Base-by-base conservation (phyloP, 768 basidiomycete species). In the Mycena alexandri region DNA sequence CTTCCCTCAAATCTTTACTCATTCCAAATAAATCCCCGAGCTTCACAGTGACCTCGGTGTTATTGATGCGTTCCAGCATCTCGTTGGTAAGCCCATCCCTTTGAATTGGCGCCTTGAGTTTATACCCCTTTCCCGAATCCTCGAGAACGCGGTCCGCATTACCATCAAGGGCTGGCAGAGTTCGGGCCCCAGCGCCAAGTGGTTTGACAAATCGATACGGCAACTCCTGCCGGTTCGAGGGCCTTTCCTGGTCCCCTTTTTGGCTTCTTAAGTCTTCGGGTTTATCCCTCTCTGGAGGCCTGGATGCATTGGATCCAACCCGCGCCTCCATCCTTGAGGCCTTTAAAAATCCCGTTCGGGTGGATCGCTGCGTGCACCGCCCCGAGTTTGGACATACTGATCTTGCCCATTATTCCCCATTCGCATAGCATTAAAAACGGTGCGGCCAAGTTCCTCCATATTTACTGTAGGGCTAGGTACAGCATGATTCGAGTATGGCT, bases 291-390 rank as follows among this genome's bases (percentile, higher is more conserved):
- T 56, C 55, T 13, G 10, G 55, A 56, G 55, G 55, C 55, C 17
- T 56, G 2, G 38, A 56, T 5, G 9, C 13, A 17, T 3, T 25
- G 25, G 13, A 24, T 8, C 17, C 17, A 2, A 41, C 17, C 55
- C 41, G 21, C 22, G 41, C 55, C 55, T 56, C 55, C 16, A 19
- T 56, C 55, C 55, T 43, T 1, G 55, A 12, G 55, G 55, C 24
- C 24, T 43, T 29, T 19, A 56, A 56, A 56, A 56, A 56, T 56
- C 55, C 55, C 42, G 55, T 7, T 56, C 55, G 2, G 55, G 55
- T 2, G 55, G 41, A 14, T 56, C 16, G 5, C 21, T 25, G 7
- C 24, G 55, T 14, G 24, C 10, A 12, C 10, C 10, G 17, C 55
- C 42, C 12, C 55, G 2, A 7, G 55, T 56, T 14, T 56, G 55